phyloP scores from a whole-genome alignment of 2,329 filamentous ascomycete genomes.

The Ceratocystis variospora region DNA sequence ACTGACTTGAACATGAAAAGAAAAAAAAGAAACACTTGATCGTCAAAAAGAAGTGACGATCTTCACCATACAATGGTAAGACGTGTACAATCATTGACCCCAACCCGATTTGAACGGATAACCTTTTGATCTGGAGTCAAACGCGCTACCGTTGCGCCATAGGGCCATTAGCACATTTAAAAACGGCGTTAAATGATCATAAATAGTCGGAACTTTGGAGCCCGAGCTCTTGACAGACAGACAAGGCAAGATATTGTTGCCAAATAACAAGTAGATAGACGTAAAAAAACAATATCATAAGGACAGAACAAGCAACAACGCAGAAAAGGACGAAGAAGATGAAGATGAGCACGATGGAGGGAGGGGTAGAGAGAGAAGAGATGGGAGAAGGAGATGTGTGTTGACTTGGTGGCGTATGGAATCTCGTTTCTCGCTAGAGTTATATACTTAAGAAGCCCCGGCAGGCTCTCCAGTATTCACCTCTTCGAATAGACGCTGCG shows the following conservation, averaged over 20 bases:
- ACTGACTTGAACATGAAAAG: neutral
- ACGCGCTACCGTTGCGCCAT: conserved; percentile 20
- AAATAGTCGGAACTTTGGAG: neutral
- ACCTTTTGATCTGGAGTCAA: conserved; percentile 19
- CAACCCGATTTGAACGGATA: conserved; percentile 19
- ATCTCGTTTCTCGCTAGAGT: too few species aligned
- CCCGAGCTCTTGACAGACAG: too few species aligned
- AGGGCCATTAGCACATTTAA: neutral
- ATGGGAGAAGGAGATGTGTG: too few species aligned
- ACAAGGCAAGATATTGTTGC: neutral
- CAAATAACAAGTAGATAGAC: neutral
- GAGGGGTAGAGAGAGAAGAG: too few species aligned
- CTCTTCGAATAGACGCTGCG: neutral
- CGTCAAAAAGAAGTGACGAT: neutral
- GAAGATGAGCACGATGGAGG: too few species aligned
- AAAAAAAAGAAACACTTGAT: neutral
- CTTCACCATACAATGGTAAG: neutral
- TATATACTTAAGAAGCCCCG: too few species aligned
- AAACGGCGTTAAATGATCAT: neutral
- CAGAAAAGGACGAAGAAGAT: too few species aligned
- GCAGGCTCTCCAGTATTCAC: neutral
- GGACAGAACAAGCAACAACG: too few species aligned
- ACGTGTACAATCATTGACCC: conserved; percentile 8
- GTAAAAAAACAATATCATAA: neutral
- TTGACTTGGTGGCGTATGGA: too few species aligned